Base-by-base conservation (phyloP, 495 filamentous ascomycete species). In the Oleoguttula mirabilis region DNA sequence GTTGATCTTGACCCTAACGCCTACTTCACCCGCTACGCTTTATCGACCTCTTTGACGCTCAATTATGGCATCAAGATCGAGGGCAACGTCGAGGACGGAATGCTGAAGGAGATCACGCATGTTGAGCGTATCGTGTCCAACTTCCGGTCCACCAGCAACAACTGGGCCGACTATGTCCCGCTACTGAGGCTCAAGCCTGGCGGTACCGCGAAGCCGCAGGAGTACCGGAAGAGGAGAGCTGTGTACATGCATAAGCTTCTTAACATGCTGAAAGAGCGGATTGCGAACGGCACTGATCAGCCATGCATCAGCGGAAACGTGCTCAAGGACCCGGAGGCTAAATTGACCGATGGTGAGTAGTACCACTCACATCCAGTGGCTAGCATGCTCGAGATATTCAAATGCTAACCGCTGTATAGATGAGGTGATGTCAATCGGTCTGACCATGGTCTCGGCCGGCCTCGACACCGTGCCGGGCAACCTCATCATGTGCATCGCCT, bases 361-460 rank as follows among this genome's bases (percentile, higher is more conserved):
- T 38, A 8, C 11, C 30, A 16, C 23, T 10, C 35, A n/a, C 21
- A 11, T 36, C 20, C 32, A n/a, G n/a, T n/a, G n/a, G n/a, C n/a
- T n/a, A n/a, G n/a, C n/a, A n/a, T n/a, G n/a, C n/a, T n/a, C n/a
- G n/a, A n/a, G n/a, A n/a, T n/a, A n/a, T n/a, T n/a, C n/a, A n/a
- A n/a, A n/a, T n/a, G n/a, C n/a, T n/a, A n/a, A n/a, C n/a, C n/a
- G n/a, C n/a, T n/a, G 1, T n/a, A 33, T 25, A 31, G 75, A 76
- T 15, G 79, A 82, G 58, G 69, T 82, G 21, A 80, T 80, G 50
- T 79, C 75, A 2, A 79, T 84, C 44, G 80, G 80, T 57, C 58
- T 84, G 37, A 81, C 77, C 21, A 84, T 84, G 79, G 79, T 83
- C 3, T 78, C 75, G 11, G 80, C 77, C 4, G 78, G 73, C 36